phyloP scores from a whole-genome alignment of 108 stramenopile genomes.

The Cyclotella sp. region DNA sequence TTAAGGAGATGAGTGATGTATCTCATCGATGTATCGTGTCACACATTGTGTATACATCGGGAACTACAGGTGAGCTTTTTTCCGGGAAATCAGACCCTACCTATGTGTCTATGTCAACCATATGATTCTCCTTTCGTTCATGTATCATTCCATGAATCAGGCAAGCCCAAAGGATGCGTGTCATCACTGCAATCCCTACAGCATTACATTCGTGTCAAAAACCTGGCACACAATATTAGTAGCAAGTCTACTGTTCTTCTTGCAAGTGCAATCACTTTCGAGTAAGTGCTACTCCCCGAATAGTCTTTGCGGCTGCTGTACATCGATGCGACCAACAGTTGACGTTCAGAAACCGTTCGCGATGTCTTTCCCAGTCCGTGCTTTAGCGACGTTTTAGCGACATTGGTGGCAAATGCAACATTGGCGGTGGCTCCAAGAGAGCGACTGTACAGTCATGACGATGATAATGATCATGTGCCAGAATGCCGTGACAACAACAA shows the following conservation, averaged over 20 bases:
- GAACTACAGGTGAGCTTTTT: conserved; percentile 69
- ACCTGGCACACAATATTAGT: conserved; percentile 59
- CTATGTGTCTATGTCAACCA: neutral
- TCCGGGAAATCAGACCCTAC: neutral
- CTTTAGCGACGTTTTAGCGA: conserved; percentile 80
- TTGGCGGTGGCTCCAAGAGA: conserved; percentile 61
- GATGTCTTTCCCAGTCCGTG: conserved; percentile 51
- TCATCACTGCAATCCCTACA: conserved; percentile 69
- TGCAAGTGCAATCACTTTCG: conserved; percentile 83
- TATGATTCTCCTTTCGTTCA: neutral
- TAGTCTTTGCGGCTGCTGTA: too few relatives aligned
- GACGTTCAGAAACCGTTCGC: too few relatives aligned
- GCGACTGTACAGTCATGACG: conserved; percentile 35
- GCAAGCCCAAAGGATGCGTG: conserved; percentile 92
- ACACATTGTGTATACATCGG: conserved; percentile 94
- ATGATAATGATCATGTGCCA: neutral
- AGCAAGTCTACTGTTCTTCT: conserved; percentile 65
- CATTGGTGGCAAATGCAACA: conserved; percentile 61
- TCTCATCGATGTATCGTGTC: conserved; percentile 39
- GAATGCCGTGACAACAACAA: neutral
- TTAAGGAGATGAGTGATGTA: neutral
- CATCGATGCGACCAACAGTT: too few relatives aligned
- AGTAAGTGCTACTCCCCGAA: conserved; percentile 26
- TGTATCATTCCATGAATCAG: conserved; percentile 17
- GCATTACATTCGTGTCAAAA: conserved; percentile 73